Evolutionary conservation across 306 rosid genomes (phyloP).

Genomic region (Quercus dentata): DNA sequence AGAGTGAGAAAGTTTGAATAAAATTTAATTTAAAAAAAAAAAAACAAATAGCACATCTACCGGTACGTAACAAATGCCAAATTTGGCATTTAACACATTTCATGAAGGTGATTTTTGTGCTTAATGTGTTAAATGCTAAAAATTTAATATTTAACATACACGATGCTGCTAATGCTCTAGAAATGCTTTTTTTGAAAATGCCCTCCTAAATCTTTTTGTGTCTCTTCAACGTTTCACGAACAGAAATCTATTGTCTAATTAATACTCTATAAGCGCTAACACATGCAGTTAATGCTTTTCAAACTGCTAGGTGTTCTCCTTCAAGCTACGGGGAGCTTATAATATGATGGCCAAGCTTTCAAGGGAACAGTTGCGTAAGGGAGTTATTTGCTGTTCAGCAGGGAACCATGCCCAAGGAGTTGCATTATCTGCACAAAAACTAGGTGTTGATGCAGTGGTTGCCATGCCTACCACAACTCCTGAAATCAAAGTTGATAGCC

Average conservation of each 20-base stretch:
- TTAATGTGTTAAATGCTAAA: too few relatives aligned
- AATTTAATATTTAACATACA: too few relatives aligned
- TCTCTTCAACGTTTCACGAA: neutral
- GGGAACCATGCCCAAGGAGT: constrained; percentile 72
- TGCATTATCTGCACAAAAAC: constrained; percentile 47
- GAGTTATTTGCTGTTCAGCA: constrained; percentile 55
- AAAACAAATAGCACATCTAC: too few relatives aligned
- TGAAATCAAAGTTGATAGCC: constrained; percentile 41
- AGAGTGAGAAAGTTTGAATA: too few relatives aligned
- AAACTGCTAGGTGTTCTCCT: constrained; percentile 44
- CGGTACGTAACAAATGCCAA: too few relatives aligned
- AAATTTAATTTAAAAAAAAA: too few relatives aligned
- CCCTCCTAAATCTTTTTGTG: neutral
- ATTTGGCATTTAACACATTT: too few relatives aligned
- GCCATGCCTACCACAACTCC: constrained; percentile 56
- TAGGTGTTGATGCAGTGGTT: constrained; percentile 44
- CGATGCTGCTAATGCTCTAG: neutral
- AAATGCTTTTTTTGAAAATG: neutral
- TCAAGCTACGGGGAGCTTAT: constrained; percentile 60
- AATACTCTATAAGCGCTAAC: neutral
- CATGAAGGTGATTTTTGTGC: too few relatives aligned
- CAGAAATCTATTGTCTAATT: neutral
- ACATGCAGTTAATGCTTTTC: neutral
- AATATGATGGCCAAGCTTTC: constrained; percentile 61
- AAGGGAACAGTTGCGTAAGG: constrained; percentile 37